phyloP scores from a whole-genome alignment of 495 filamentous ascomycete species.

The Lepraria neglecta region DNA sequence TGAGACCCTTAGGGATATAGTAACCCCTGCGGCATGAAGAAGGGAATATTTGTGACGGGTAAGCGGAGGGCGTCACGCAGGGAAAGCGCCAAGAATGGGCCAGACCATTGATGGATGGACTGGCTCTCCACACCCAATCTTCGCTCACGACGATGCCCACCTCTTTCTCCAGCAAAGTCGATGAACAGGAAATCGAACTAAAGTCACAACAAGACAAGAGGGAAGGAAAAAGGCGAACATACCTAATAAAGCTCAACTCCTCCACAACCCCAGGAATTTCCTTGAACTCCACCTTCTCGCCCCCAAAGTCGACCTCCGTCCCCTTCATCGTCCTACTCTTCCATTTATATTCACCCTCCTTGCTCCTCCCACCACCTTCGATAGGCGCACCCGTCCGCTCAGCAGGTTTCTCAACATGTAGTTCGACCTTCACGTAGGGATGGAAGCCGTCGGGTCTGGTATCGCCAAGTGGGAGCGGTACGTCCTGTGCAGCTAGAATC shows the following conservation, averaged over 20 bases:
- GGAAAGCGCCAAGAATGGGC: too few species aligned
- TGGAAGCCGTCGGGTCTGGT: conserved; percentile 55
- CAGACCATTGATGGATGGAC: too few species aligned
- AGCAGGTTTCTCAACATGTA: conserved; percentile 64
- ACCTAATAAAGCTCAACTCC: conserved; percentile 75
- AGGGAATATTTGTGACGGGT: too few species aligned
- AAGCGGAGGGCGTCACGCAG: too few species aligned
- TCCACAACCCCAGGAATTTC: conserved; percentile 61
- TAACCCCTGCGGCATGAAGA: too few species aligned
- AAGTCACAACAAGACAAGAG: neutral
- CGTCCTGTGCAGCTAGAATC: conserved; percentile 47
- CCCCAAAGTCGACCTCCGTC: conserved; percentile 62
- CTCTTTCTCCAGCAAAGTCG: neutral
- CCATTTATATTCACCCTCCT: conserved; percentile 56
- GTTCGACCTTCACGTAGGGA: conserved; percentile 73
- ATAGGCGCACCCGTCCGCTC: conserved; percentile 34
- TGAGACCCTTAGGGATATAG: too few species aligned
- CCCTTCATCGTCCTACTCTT: conserved; percentile 57
- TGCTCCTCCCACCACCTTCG: conserved; percentile 41
- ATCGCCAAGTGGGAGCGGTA: conserved; percentile 41
- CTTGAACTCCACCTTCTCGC: conserved; percentile 57
- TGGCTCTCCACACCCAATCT: too few species aligned
- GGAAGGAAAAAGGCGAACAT: conserved; percentile 26
- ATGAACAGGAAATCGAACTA: neutral
- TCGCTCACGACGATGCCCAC: neutral